Base-by-base conservation (phyloP, 106 monocot species). In the Dioscorea dumetorum region DNA sequence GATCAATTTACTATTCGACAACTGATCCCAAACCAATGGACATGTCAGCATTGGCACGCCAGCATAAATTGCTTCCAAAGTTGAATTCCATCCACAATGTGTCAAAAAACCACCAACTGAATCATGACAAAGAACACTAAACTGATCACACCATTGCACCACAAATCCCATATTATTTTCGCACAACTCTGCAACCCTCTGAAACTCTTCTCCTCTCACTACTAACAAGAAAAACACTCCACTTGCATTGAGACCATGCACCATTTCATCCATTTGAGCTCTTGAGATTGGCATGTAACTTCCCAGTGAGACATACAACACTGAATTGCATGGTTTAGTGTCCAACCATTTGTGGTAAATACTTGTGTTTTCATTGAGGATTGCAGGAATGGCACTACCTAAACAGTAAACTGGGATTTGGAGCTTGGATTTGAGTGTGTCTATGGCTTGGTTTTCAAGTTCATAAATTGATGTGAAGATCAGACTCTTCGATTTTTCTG, bases 21-120 rank as follows among this genome's bases (percentile, higher is more conserved):
- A 24, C 66, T 93, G 88, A 67, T 93, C 92, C 76, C 62, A 77
- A 11, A 72, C 15, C 20, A 85, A 13, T 1, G 92, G 88, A n/a
- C 73, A 85, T 0, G 83, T 62, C 9, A 93, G 54, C 82, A 88
- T 78, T 0, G 88, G 83, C 33, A 79, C 80, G 1, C 92, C 92
- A 0, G 78, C 48, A 31, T 50, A 70, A 15, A 81, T 23, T 2
- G 53, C 78, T 56, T 93, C 92, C 63, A 85, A 12, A 1, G 72
- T 74, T 8, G 91, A 88, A 50, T 92, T 92, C 91, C 88, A 92
- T 6, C 91, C 91, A 33, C 91, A 85, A 31, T 88, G 91, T 5
- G 88, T 85, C 72, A 88, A 50, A 73, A 92, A 92, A 0, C 76
- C 91, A 8, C 88, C 88, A 0, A 88, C 78, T 0, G 85, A 69